Evolutionary conservation across 257 asterid genomes (phyloP), one percentile per base, ranked within the genome.

Genomic region (Leptodermis oblonga): DNA sequence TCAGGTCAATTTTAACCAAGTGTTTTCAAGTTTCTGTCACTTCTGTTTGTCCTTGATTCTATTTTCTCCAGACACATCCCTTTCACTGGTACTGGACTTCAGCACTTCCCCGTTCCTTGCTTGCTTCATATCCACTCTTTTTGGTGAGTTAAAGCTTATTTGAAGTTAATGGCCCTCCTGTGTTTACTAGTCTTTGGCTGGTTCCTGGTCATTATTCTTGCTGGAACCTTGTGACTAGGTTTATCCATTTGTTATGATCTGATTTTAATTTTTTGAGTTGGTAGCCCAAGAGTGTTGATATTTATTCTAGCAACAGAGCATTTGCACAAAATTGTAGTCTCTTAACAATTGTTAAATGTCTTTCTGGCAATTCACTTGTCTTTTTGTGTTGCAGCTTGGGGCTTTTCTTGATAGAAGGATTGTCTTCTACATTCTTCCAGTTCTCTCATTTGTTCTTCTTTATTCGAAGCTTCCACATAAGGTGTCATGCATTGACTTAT

Each of bases 71-170:
- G 99, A 89, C 95, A 14, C 97, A 94, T 75, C 81, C 95, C 66
- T 87, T 87, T 71, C 89, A 89, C 79, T 94, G 99, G 99, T 94
- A 94, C 80, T 94, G 92, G 86, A 87, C 97, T 62, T 94, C 99
- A 65, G 99, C 99, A 55, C 96, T 94, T 60, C 99, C 99, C 31
- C 97, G 99, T 69, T 86, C 97, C 5, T 82, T 94, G 81, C 83
- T 94, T 78, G 88, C 83, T 70, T 89, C 97, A 54, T 94, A 87
- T 85, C 99, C 97, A 0, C 92, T 94, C 67, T 89, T 87, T 79
- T 62, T 87, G 95, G 99, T 94, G 84, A 88, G 95, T 82, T 49
- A 58, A 33, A 56, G 51, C 46, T 69, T 60, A 53, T 49, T 15
- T 26, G 37, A 73, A 56, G 26, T n/a, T 33, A 61, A n/a, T 18